Base-by-base conservation (phyloP, 1,139 yeast species). In the Blastobotrys malaysiensis region DNA sequence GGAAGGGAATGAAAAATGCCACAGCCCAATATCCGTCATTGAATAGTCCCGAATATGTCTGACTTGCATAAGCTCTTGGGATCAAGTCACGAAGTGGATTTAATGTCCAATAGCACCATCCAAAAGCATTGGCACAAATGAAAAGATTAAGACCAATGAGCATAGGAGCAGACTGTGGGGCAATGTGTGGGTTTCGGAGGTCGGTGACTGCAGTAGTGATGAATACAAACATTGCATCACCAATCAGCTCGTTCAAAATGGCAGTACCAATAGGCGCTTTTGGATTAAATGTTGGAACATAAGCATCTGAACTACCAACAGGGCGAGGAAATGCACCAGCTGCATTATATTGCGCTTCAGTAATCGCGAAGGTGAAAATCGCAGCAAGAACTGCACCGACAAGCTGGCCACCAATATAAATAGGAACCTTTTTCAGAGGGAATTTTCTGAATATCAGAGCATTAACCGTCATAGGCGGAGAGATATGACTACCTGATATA, bases 81-180 rank as follows among this genome's bases (percentile, higher is more conserved):
- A 31, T 31, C 14, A 31, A 13, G 16, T 31, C 39, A 2, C 39
- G 14, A 7, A 31, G 39, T 2, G 39, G 39, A n/a, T 31, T 31
- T 16, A 31, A 16, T 1, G 39, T n/a, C 39, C 39, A 31, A 7
- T 31, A 31, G 39, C 39, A 31, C 39, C 39, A 31, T 31, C 39
- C 39, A 16, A 31, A 31, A 13, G 39, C 39, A 31, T 31, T 55
- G 85, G 80, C 49, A 76, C 73, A 54, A 72, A 57, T 49, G 52
- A 49, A 22, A 57, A 54, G 45, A 53, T 50, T 6, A 48, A 46
- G 11, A 20, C 22, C 51, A 59, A 19, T 27, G n/a, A 43, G 14
- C 51, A 43, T 20, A 9, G 18, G 24, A 5, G 45, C 45, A 9
- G 9, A 31, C 16, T 14, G 31, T 21, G 47, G 56, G 45, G 14